Evolutionary conservation across 129 eudicot species (phyloP), one percentile per base, ranked within the genome.

Genomic region (Apium graveolens): DNA sequence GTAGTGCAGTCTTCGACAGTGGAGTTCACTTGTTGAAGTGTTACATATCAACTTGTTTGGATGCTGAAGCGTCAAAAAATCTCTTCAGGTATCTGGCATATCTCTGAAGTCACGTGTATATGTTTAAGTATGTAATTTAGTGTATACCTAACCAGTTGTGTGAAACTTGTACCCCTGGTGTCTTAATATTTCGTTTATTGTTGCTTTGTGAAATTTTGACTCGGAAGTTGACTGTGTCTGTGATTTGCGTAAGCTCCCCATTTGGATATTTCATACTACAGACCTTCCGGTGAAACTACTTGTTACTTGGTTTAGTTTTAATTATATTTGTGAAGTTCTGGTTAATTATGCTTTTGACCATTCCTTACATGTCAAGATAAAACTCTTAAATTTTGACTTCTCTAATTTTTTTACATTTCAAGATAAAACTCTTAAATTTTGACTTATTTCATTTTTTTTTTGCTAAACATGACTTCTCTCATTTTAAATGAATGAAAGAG

Each of bases 11-110:
- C 57, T 71, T 89, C 76, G 96, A 91, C 83, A 82, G 89, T 57
- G 84, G 95, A 44, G 84, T 95, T 87, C 97, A 91, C 42, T 80
- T 95, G 75, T 91, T 91, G 68, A 95, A 92, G 80, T 87, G 94
- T 81, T 87, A 79, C 79, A 87, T 95, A 57, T 95, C 98, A 69
- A 88, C 97, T 76, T 81, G 82, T 84, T 75, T 84, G 48, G 88
- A 90, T 70, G 83, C 81, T 74, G 81, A 76, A 84, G 80, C 80
- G 81, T 80, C 86, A 62, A 74, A 79, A 35, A 86, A 92, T 81
- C 37, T 85, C 72, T 92, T 95, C 82, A 84, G 92, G 98, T 95
- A 86, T 60, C 68, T 60, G 32, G 5, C 16, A 3, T 11, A n/a
- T 60, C 11, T 60, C 27, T 29, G 29, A 60, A 60, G 68, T 26